A percentile compares a stretch with the other conserved stretches of the same genome.
These are phyloP conservation scores for Picea glauca DNA, from an alignment of 75 land plant genomes.

Conservation along the genomic window DNA sequence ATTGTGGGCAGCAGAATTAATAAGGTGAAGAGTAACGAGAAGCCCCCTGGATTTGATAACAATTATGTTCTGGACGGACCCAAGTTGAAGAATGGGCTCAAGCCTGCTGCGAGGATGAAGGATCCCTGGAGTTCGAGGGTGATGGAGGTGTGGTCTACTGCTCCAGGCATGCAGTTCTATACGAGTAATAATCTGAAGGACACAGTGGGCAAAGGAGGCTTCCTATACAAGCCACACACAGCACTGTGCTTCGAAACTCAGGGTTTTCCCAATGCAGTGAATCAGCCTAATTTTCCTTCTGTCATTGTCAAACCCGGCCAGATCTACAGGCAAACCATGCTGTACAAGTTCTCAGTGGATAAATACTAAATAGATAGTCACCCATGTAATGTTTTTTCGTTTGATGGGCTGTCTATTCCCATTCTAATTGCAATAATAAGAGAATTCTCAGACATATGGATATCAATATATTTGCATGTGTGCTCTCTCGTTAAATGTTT, in stretches of 20 bases:
- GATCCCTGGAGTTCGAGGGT: conserved; percentile 38
- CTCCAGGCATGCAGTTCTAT: conserved; percentile 73
- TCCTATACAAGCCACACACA: conserved; percentile 27
- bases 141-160: conserved; percentile 53
- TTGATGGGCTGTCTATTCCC: too few species aligned
- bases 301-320: conserved; percentile 58
- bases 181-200: conserved; percentile 30
- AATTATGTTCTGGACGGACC: conserved; percentile 55
- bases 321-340: conserved; percentile 37
- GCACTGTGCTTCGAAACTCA: conserved; percentile 73
- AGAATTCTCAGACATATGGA: too few species aligned
- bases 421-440: too few species aligned
- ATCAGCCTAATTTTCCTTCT: conserved; percentile 76
- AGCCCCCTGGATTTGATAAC: conserved; percentile 51
- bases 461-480: too few species aligned
- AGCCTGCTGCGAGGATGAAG: conserved; percentile 36
- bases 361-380: too few species aligned
- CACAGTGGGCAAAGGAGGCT: conserved; percentile 53
- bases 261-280: conserved; percentile 68
- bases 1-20: conserved; percentile 38
- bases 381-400: too few species aligned
- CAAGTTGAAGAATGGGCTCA: conserved; percentile 16
- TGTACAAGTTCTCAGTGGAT: conserved; percentile 16
- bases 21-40: conserved; percentile 3
- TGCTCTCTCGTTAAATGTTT: too few species aligned